Base-by-base conservation (phyloP, 257 asterid genomes). In the Gentiana straminea region DNA sequence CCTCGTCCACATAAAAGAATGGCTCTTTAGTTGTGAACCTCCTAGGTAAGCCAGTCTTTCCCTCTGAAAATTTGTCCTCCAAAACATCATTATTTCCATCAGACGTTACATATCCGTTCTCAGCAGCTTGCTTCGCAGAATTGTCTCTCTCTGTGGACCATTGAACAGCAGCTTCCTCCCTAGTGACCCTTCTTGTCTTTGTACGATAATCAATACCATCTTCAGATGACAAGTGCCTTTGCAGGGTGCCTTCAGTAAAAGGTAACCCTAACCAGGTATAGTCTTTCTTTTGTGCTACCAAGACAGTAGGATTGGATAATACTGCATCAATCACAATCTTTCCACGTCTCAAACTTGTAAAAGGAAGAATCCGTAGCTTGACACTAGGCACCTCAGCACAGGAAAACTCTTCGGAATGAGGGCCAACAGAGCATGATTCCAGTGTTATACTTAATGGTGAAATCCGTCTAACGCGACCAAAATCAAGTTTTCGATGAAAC, bases 241-340 rank as follows among this genome's bases (percentile, higher is more conserved):
- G 82, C 4, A 68, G 68, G 73, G 61, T 68, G 59, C 85, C 91
- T 49, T 85, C 98, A 36, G 81, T 63, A 65, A 63, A 88, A 51
- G 98, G 98, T 74, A 92, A 77, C 51, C 97, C 97, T 77, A 85
- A 76, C 95, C 95, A 92, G 63, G 97, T 79, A 70, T 63, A 83
- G 67, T 88, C 74, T 81, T 83, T 75, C 73, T 84, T 88, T 60
- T 92, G 98, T 39, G 78, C 88, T 35, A 85, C 83, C 80, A 92
- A 78, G 52, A 92, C 61, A 61, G 83, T 81, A 54, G 94, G 97
- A 73, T 81, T 77, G 11, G 82, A 70, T 67, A 92, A 60, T 66
- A 85, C 85, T 45, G 94, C 97, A 78, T 92, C 95, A 55, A 92
- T 69, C 61, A 92, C 97, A 70, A 92, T 74, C 71, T 82, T 88